Conservation (phyloP, 495 filamentous ascomycete species). For the Echria macrotheca region DNA sequence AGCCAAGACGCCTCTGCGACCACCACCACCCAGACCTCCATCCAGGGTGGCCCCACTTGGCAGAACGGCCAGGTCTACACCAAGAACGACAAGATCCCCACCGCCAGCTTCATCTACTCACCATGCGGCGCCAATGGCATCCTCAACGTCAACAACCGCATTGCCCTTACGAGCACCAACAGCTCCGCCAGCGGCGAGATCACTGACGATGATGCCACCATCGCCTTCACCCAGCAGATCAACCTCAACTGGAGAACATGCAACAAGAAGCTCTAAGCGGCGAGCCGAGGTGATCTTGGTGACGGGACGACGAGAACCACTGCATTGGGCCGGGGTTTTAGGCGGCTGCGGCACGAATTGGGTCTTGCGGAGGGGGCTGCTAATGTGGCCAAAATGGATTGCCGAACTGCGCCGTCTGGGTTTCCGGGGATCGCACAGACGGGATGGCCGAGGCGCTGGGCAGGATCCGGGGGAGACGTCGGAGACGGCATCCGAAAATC, state of each 20-base stretch:
- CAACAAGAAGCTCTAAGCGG: conserved; percentile 25
- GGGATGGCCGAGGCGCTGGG: conserved; percentile 14
- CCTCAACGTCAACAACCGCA: conserved; percentile 57
- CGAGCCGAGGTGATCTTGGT: not conserved
- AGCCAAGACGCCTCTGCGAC: conserved; percentile 42
- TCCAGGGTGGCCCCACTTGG: conserved; percentile 43
- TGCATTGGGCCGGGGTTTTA: conserved; percentile 14
- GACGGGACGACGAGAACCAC: not conserved
- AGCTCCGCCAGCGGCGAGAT: conserved; percentile 41
- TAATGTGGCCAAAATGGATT: conserved; percentile 15
- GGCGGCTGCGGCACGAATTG: conserved; percentile 10
- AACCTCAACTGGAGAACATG: conserved; percentile 49
- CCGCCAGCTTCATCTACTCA: conserved; percentile 50
- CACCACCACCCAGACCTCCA: conserved; percentile 46
- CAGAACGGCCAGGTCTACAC: conserved; percentile 49
- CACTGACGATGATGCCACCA: conserved; percentile 52
- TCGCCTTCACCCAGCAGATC: conserved; percentile 51
- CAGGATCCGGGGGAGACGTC: not conserved
- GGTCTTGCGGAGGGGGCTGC: conserved; percentile 14
- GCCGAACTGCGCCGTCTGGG: conserved; percentile 5
- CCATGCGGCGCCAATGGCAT: conserved; percentile 52
- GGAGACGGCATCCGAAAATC: not conserved
- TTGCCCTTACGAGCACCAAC: conserved; percentile 44
- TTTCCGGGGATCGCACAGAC: not conserved
- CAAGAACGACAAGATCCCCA: conserved; percentile 49